Percentiles rank a stretch among this genome's conserved stretches.
These are phyloP conservation scores for Gomphus bonarii DNA, from an alignment of 1,284 basidiomycete species.

Conservation along the genomic window DNA sequence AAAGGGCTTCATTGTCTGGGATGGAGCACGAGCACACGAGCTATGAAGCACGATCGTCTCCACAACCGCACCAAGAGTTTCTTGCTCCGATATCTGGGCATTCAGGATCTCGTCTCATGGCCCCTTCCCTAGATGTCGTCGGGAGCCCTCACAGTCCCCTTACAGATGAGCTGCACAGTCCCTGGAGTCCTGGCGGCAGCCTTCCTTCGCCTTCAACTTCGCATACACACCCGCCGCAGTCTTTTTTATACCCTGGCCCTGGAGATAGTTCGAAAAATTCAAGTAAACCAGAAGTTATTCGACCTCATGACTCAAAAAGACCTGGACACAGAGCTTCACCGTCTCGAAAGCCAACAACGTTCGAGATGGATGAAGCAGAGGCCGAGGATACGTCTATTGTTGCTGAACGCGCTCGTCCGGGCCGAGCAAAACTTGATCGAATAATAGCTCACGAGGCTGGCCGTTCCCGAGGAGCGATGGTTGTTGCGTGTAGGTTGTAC, in stretches of 20 bases:
- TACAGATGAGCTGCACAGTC: background rate
- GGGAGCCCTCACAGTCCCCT: background rate
- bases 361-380: conserved; percentile 59
- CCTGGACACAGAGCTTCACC: background rate
- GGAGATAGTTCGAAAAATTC: background rate
- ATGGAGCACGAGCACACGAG: conserved; percentile 2
- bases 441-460: conserved; percentile 62
- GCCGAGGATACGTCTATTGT: conserved; percentile 55
- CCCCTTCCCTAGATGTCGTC: conserved; percentile 2
- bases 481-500: conserved; percentile 54
- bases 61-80: background rate
- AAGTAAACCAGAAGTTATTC: background rate
- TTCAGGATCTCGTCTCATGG: background rate
- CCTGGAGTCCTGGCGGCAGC: background rate
- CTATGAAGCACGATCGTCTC: conserved; percentile 1
- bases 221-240: background rate
- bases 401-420: conserved; percentile 60
- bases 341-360: conserved; percentile 12
- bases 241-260: background rate
- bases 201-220: background rate
- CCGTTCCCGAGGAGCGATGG: conserved; percentile 41
- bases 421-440: conserved; percentile 62
- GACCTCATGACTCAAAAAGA: background rate
- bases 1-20: conserved; percentile 18
- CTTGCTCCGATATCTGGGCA: background rate